Evolutionary conservation across 2,329 filamentous ascomycete genomes (phyloP).

Genomic region (Zelopaecilomyces penicillatus): DNA sequence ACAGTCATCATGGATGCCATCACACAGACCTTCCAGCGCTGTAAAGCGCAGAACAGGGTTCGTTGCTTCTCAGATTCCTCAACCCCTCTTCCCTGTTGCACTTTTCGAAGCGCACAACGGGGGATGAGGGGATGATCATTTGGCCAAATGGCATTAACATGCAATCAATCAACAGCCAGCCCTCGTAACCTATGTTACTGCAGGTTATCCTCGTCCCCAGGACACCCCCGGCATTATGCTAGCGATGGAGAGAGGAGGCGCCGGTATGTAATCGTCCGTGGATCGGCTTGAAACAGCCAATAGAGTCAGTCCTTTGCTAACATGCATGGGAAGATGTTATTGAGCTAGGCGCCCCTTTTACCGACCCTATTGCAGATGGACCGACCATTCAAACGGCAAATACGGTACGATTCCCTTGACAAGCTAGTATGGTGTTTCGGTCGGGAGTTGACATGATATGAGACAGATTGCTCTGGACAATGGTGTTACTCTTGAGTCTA

Average conservation of each 20-base stretch:
- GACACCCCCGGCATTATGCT: conserved; percentile 78
- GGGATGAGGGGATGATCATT: not conserved
- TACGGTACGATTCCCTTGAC: conserved; percentile 46
- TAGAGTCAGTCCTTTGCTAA: not conserved
- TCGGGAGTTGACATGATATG: conserved; percentile 1
- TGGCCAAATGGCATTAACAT: too few relatives aligned
- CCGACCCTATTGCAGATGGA: conserved; percentile 94
- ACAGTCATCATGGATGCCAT: conserved; percentile 43
- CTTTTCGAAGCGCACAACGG: conserved; percentile 10
- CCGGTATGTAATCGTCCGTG: conserved; percentile 48
- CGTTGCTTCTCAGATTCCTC: conserved; percentile 16
- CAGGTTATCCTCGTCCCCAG: conserved; percentile 77
- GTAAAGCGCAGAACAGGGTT: conserved; percentile 52
- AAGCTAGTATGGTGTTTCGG: conserved; percentile 4
- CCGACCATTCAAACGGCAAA: conserved; percentile 96
- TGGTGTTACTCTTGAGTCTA: conserved; percentile 73
- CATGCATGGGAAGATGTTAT: conserved; percentile 59
- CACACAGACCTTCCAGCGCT: conserved; percentile 50
- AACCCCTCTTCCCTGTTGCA: conserved; percentile 1
- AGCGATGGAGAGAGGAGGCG: conserved; percentile 84
- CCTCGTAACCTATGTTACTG: conserved; percentile 92
- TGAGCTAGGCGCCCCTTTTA: conserved; percentile 93
- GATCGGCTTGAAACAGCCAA: not conserved
- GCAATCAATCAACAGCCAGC: conserved; percentile 51
- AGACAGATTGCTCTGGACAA: conserved; percentile 65